These are phyloP conservation scores for Mycena maculata DNA, from an alignment of 768 basidiomycete genomes.

Conservation along the genomic window DNA sequence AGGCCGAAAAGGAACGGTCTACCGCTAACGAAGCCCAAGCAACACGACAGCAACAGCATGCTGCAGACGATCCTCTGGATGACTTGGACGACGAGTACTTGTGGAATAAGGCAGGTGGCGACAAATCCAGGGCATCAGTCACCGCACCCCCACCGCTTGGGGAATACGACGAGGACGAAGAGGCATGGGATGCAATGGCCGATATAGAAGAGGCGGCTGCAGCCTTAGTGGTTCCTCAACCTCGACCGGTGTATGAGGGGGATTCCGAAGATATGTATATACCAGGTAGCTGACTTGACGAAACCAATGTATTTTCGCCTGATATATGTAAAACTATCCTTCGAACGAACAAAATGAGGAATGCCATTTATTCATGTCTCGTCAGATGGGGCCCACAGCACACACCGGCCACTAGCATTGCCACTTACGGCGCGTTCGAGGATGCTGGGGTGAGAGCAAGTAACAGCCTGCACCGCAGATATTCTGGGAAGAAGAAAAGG, in stretches of 20 bases:
- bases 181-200: conserved; percentile 12
- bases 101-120: too few relatives aligned
- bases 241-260: conserved; percentile 54
- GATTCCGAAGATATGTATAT: conserved; percentile 78
- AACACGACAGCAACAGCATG: background rate
- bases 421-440: conserved; percentile 82
- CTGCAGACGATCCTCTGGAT: too few relatives aligned
- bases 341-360: conserved; percentile 20
- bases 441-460: conserved; percentile 82
- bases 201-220: conserved; percentile 10
- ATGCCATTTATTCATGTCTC: conserved; percentile 32
- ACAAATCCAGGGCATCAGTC: too few relatives aligned
- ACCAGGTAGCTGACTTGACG: conserved; percentile 33
- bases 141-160: background rate
- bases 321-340: conserved; percentile 6
- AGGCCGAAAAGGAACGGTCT: conserved; percentile 26
- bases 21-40: background rate
- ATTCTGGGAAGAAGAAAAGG: conserved; percentile 57
- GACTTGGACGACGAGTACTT: too few relatives aligned
- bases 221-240: conserved; percentile 14
- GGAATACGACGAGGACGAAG: conserved; percentile 6
- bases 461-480: conserved; percentile 90
- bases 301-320: background rate
- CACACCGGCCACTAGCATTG: conserved; percentile 83
- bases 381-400: conserved; percentile 75